Conservation (phyloP, 768 basidiomycete species). For the Kwoniella botswanensis region DNA sequence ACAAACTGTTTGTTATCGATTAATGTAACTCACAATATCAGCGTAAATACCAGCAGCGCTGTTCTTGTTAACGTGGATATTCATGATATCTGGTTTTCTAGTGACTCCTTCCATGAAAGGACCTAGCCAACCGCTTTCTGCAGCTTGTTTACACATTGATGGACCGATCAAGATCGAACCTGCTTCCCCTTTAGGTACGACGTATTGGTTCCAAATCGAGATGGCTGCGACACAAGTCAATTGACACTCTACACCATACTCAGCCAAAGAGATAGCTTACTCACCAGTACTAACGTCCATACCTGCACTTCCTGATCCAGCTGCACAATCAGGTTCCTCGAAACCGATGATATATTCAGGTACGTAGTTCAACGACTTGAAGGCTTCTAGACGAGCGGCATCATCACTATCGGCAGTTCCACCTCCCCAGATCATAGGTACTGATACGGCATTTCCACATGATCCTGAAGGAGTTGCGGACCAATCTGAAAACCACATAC, state of each 20-base stretch:
- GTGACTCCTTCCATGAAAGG: conserved; percentile 41
- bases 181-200: conserved; percentile 40
- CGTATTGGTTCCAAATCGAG: conserved; percentile 44
- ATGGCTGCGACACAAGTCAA: conserved; percentile 16
- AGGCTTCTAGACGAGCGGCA: conserved; percentile 37
- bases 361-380: conserved; percentile 31
- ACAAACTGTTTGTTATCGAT: too few species aligned
- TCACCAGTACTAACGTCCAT: conserved; percentile 35
- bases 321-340: conserved; percentile 54
- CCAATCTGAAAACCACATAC: conserved; percentile 22
- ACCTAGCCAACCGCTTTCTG: conserved; percentile 44
- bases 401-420: conserved; percentile 40
- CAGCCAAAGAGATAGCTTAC: neutral
- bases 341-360: conserved; percentile 50
- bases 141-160: conserved; percentile 55
- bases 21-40: conserved; percentile 34
- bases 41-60: conserved; percentile 41
- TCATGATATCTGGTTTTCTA: conserved; percentile 37
- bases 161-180: conserved; percentile 46
- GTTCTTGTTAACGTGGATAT: conserved; percentile 51
- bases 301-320: conserved; percentile 39
- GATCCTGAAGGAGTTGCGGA: conserved; percentile 36
- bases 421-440: conserved; percentile 49
- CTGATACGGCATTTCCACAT: conserved; percentile 34
- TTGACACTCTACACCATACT: too few species aligned